phyloP scores from a whole-genome alignment of 225 moss, liverwort and hornwort genomes.

The Marchantia paleacea region DNA sequence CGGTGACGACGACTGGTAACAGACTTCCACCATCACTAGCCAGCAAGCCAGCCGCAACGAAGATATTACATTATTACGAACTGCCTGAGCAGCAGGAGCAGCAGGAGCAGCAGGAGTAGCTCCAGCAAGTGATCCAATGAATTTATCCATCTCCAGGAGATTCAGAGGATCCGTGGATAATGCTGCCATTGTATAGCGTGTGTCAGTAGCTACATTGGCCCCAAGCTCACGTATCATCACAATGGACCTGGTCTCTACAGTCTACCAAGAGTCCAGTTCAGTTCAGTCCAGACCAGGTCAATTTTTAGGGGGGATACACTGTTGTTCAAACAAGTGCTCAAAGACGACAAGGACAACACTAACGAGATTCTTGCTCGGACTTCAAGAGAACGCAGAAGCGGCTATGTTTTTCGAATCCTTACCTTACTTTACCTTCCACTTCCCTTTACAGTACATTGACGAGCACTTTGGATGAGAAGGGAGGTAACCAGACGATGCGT shows the following conservation, averaged over 20 bases:
- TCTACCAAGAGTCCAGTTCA: neutral
- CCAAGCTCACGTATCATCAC: neutral
- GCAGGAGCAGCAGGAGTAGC: neutral
- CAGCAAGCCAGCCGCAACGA: neutral
- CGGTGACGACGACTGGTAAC: neutral
- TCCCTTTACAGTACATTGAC: neutral
- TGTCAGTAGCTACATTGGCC: neutral
- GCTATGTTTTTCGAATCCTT: neutral
- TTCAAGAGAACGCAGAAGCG: neutral
- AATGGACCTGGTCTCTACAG: neutral
- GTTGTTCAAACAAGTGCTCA: neutral
- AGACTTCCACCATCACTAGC: no score
- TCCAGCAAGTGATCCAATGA: neutral
- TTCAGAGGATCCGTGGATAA: neutral
- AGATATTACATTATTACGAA: neutral
- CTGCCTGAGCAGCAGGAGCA: neutral
- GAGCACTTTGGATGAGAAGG: neutral
- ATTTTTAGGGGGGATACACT: neutral
- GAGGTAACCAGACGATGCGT: no score
- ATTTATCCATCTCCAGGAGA: neutral
- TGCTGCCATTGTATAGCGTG: neutral
- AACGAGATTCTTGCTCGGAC: neutral
- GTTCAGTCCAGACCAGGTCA: neutral
- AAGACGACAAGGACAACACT: neutral
- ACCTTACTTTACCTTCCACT: neutral